phyloP scores from a whole-genome alignment of 2,329 filamentous ascomycete genomes.

The Phialophora verrucosa region DNA sequence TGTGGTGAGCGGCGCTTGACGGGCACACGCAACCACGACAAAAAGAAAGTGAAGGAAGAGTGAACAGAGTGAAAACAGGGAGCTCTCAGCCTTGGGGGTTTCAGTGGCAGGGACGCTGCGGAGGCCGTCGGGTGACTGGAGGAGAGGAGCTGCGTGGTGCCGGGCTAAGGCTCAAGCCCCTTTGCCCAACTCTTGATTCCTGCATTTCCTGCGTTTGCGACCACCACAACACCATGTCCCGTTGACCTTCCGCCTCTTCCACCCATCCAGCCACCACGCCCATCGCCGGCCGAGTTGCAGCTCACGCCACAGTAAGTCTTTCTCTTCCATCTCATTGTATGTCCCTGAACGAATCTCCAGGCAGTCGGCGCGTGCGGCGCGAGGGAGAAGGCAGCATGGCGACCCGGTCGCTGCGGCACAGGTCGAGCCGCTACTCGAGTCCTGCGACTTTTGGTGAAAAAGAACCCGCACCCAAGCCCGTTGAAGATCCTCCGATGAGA shows the following conservation, averaged over 20 bases:
- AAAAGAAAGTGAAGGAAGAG: slow-evolving; percentile 2
- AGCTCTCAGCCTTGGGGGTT: slow-evolving; percentile 30
- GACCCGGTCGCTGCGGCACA: slow-evolving; percentile 38
- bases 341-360: slow-evolving; percentile 36
- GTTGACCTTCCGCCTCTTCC: slow-evolving; percentile 18
- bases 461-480: slow-evolving; percentile 30
- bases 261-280: slow-evolving; percentile 23
- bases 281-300: slow-evolving; percentile 29
- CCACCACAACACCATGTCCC: slow-evolving; percentile 22
- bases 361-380: slow-evolving; percentile 36
- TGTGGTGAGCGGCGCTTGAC: neutral
- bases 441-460: slow-evolving; percentile 37
- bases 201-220: slow-evolving; percentile 29
- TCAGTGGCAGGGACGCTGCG: slow-evolving; percentile 11
- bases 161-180: slow-evolving; percentile 24
- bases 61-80: slow-evolving; percentile 10
- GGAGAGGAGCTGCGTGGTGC: neutral
- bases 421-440: slow-evolving; percentile 40
- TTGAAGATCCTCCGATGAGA: slow-evolving; percentile 30
- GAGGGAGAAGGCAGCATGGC: slow-evolving; percentile 36
- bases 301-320: slow-evolving; percentile 34
- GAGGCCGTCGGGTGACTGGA: slow-evolving; percentile 20
- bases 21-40: neutral
- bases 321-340: slow-evolving; percentile 5
- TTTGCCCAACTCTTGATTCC: slow-evolving; percentile 25